These are phyloP conservation scores for Arthrobotrys entomopaga DNA, from an alignment of 2,329 filamentous ascomycete genomes.

Conservation along the genomic window DNA sequence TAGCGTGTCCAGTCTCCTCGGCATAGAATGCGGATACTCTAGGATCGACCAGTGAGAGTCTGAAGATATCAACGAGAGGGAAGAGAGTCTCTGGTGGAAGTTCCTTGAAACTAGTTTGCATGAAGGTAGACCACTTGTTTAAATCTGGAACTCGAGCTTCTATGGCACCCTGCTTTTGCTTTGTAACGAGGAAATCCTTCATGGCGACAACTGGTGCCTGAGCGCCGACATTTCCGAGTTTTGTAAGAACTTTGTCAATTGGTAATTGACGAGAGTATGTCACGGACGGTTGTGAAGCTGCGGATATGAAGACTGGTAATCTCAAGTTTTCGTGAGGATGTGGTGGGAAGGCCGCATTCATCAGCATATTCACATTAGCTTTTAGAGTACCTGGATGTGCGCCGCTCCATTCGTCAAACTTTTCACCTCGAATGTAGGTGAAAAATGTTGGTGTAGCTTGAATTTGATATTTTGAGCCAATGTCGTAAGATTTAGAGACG, in stretches of 20 bases:
- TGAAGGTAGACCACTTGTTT: slow-evolving; percentile 70
- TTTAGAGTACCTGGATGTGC: slow-evolving; percentile 75
- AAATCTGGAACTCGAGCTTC: slow-evolving; percentile 78
- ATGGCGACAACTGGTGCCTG: slow-evolving; percentile 72
- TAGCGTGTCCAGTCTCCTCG: slow-evolving; percentile 74
- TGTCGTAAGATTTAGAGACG: slow-evolving; percentile 72
- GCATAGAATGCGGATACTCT: slow-evolving; percentile 84
- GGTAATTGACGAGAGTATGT: slow-evolving; percentile 82
- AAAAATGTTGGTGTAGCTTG: slow-evolving; percentile 87
- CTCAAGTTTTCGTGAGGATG: slow-evolving; percentile 79
- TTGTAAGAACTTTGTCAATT: slow-evolving; percentile 80
- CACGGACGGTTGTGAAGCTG: slow-evolving; percentile 72
- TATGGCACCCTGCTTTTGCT: slow-evolving; percentile 69
- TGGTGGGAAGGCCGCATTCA: slow-evolving; percentile 63
- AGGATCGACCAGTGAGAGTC: slow-evolving; percentile 79
- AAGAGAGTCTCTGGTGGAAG: slow-evolving; percentile 77
- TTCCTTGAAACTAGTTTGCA: slow-evolving; percentile 68
- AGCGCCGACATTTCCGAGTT: slow-evolving; percentile 74
- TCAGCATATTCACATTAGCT: slow-evolving; percentile 76
- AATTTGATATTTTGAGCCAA: slow-evolving; percentile 74
- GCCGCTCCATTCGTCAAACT: slow-evolving; percentile 83
- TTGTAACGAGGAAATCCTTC: slow-evolving; percentile 75
- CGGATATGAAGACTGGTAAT: slow-evolving; percentile 75
- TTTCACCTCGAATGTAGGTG: slow-evolving; percentile 79
- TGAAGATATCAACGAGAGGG: slow-evolving; percentile 83